Evolutionary conservation across 805 yeast species (phyloP).

Genomic region (Candida tammaniensis): DNA sequence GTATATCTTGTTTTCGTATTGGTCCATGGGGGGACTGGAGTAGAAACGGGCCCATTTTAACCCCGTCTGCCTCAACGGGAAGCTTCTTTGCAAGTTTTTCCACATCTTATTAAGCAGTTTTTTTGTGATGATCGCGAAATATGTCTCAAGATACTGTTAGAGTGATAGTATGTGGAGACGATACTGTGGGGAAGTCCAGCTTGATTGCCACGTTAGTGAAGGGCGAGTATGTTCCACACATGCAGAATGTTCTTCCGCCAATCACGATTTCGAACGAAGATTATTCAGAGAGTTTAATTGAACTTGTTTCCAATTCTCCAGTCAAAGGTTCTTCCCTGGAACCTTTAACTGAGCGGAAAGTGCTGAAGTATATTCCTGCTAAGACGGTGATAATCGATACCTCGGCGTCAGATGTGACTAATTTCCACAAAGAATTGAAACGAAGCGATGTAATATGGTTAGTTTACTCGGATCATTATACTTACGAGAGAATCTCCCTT

Average conservation of each 20-base stretch:
- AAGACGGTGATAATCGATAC: conserved; percentile 82
- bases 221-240: conserved; percentile 72
- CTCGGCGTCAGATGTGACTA: conserved; percentile 56
- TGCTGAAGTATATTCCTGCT: conserved; percentile 34
- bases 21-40: conserved; percentile 37
- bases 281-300: conserved; percentile 45
- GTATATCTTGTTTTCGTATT: conserved; percentile 64
- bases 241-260: conserved; percentile 79
- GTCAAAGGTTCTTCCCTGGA: conserved; percentile 8
- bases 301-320: conserved; percentile 15
- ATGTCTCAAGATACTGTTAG: conserved; percentile 46
- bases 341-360: conserved; percentile 10
- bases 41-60: no score
- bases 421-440: conserved; percentile 70
- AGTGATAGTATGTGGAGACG: conserved; percentile 93
- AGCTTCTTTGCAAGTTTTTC: no score
- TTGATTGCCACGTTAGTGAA: conserved; percentile 78
- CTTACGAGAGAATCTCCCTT: conserved; percentile 85
- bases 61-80: no score
- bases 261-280: conserved; percentile 70
- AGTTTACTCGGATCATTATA: conserved; percentile 91
- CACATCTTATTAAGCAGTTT: no score
- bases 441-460: conserved; percentile 90
- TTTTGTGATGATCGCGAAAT: not conserved
- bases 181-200: conserved; percentile 82